phyloP scores from a whole-genome alignment of 345 rosid species.

The Salix dunnii region DNA sequence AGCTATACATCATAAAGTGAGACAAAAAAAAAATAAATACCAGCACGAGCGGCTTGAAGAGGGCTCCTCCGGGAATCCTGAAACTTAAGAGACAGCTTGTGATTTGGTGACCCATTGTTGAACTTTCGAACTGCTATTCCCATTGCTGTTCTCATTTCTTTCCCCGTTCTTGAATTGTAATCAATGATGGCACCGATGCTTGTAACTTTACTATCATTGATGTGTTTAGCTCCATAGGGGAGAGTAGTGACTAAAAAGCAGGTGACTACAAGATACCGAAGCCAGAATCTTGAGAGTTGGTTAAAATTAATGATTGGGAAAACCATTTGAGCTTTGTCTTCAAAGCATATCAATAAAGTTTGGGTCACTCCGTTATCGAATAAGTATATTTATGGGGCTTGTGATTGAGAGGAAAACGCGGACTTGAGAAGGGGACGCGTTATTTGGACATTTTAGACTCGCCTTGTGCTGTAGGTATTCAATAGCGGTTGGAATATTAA shows the following conservation, averaged over 20 bases:
- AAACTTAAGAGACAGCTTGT: conserved; percentile 30
- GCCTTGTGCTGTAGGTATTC: too few species aligned
- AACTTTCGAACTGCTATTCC: conserved; percentile 35
- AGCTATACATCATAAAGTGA: neutral
- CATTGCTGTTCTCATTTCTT: conserved; percentile 39
- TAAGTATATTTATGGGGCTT: too few species aligned
- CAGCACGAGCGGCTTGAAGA: conserved; percentile 29
- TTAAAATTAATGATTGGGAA: neutral
- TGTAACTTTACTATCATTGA: neutral
- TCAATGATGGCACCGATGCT: conserved; percentile 46
- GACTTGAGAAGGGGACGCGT: too few species aligned
- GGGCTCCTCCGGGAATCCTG: conserved; percentile 24
- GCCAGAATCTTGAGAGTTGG: conserved; percentile 5
- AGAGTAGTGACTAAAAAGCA: neutral
- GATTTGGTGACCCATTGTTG: conserved; percentile 16
- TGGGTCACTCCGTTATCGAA: too few species aligned
- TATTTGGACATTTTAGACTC: too few species aligned
- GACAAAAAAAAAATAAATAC: conserved; percentile 12
- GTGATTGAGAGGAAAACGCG: too few species aligned
- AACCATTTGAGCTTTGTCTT: neutral
- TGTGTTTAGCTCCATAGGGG: conserved; percentile 18
- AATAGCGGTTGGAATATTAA: too few species aligned
- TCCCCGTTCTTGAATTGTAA: conserved; percentile 28
- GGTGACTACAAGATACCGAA: conserved; percentile 7
- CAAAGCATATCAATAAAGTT: neutral